Base-by-base conservation (phyloP, 2,329 filamentous ascomycete species). In the Diaporthe ilicicola region DNA sequence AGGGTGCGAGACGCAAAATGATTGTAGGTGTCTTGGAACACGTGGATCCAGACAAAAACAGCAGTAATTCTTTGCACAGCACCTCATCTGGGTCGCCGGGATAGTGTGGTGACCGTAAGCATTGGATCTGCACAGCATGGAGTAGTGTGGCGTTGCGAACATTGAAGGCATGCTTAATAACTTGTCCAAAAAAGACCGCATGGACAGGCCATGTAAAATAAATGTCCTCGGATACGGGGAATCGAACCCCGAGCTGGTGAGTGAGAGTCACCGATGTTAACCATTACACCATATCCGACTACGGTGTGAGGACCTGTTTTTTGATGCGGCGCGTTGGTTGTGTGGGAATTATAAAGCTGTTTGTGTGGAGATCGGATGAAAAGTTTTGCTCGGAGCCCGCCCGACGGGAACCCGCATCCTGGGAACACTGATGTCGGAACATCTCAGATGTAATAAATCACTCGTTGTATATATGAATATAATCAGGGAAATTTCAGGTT, bases 211-310 rank as follows among this genome's bases (percentile, higher is more conserved):
- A 34, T 24, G n/a, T 6, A 62, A 62, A 62, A 46, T 3, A 13
- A 12, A 34, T 1, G 17, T 48, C 56, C 56, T 62, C 56, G 56
- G 56, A 62, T 62, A 62, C 56, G 56, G 56, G 56, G 56, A 62
- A 62, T 62, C 56, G 56, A 62, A 62, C 59, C 59, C 59, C 59
- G 59, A 62, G 59, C 59, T 62, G 59, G 59, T 62, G 59, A 62
- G 59, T 62, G 59, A 62, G 56, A 62, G 56, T 62, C 56, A 62
- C 56, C 56, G 55, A 61, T 61, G 55, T 61, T 61, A 61, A 62
- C 59, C 59, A 62, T 62, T 62, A 62, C 59, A 62, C 59, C 59
- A 62, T 62, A 62, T 62, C 59, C 59, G 59, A 62, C 59, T 62
- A 62, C 59, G 59, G 59, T 62, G 59, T 62, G 59, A 62, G 59